A percentile compares a stretch with the other conserved stretches of the same genome.
These are phyloP conservation scores for Lotmaria passim DNA, from an alignment of 208 protist genomes.

Conservation along the genomic window DNA sequence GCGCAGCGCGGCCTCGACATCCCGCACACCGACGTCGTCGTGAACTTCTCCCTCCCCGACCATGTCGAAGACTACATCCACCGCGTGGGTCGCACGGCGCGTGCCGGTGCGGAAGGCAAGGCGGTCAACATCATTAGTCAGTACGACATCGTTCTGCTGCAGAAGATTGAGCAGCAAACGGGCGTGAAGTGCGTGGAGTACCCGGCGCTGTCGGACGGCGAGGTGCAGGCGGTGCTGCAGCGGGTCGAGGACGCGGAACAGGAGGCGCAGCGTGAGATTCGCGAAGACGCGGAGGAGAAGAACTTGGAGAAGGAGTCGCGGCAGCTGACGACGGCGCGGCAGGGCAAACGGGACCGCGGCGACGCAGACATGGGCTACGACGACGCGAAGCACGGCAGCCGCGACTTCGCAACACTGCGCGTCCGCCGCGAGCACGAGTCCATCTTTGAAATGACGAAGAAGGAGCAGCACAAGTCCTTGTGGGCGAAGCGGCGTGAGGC, in stretches of 20 bases:
- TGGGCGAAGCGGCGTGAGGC: conserved; percentile 86
- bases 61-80: conserved; percentile 98
- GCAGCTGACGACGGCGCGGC: conserved; percentile 68
- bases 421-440: conserved; percentile 87
- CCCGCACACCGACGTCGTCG: conserved; percentile 96
- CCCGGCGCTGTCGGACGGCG: conserved; percentile 69
- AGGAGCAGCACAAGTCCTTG: conserved; percentile 86
- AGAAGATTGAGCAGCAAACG: conserved; percentile 97
- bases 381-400: conserved; percentile 79
- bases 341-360: conserved; percentile 78
- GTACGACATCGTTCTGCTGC: conserved; percentile 99
- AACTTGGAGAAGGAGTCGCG: conserved; percentile 78
- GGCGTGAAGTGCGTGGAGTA: conserved; percentile 93
- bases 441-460: conserved; percentile 91
- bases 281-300: conserved; percentile 85
- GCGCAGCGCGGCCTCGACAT: conserved; percentile 98
- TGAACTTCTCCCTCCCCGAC: conserved; percentile 97
- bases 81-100: conserved; percentile 96
- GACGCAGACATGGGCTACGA: conserved; percentile 88
- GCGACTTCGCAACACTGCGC: conserved; percentile 87
- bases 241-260: conserved; percentile 92
- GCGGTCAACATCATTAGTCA: conserved; percentile 94
- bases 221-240: conserved; percentile 82
- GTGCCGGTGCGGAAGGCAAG: conserved; percentile 93
- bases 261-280: conserved; percentile 88